Base-by-base conservation (phyloP, 2,329 filamentous ascomycete genomes). In the Fusarium sublunatum region DNA sequence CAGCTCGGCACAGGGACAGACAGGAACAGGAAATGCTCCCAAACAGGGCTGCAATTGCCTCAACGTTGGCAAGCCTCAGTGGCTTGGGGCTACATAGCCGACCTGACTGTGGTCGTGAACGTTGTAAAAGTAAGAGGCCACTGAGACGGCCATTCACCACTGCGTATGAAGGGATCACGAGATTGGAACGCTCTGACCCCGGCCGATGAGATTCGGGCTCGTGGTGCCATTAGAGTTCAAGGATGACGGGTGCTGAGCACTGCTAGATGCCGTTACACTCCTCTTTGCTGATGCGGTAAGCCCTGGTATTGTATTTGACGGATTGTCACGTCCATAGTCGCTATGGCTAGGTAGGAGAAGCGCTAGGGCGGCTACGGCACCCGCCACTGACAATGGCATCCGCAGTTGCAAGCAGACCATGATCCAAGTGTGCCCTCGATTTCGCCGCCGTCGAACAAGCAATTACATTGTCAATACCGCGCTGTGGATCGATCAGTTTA, bases 301-400 rank as follows among this genome's bases (percentile, higher is more conserved):
- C 57, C 49, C 60, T 39, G 43, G 64, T 52, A 45, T 66, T 64
- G 64, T 52, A 45, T 66, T 64, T 71, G 67, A 69, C 65, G 63
- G 64, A 58, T 50, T 71, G 69, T 62, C 68, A 71, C 48, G 47
- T 63, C 64, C 65, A 54, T 55, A 50, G 48, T 69, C 55, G 43
- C 49, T 70, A 58, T 68, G 59, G 61, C 61, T 71, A 69, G 58
- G 46, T 71, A 69, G 58, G 46, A 43, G 41, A 44, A 64, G 65
- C 66, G 65, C 69, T 71, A 71, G 58, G 54, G 66, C 69, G 69
- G 69, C 69, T 69, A 67, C 68, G 52, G 53, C 61, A 71, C 58
- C 69, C 69, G 65, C 67, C 69, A 70, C 59, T 67, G 48, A 67
- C 62, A 58, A 64, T 68, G 65, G 61, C 68, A 70, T 61, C 58